Evolutionary conservation across 1,284 basidiomycete species (phyloP), one percentile per base, ranked within the genome.

Genomic region (Violaceomyces palustris): DNA sequence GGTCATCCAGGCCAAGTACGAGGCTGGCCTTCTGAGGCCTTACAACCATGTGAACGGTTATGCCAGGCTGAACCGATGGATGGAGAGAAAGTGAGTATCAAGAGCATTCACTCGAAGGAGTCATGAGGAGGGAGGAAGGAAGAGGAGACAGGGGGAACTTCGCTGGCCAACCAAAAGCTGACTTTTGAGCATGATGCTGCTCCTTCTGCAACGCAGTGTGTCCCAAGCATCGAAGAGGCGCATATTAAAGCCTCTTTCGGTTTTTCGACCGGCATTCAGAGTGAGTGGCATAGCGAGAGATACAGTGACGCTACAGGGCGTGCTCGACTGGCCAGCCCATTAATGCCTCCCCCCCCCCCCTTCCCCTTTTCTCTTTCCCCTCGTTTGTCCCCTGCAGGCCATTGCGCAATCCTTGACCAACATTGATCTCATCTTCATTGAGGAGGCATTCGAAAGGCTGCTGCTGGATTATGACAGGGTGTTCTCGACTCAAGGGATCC

Each of bases 1-100:
- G 50, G 93, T 98, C 55, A 97, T 97, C 64, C 83, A 87, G 58
- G 91, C 88, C 66, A 97, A 97, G 75, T 96, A 94, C 75, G 92
- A 97, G 71, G 93, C 92, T 1, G 93, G 92, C 0, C 74, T 98
- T 31, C 76, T 97, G 50, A 89, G 89, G 67, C 93, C 93, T 0
- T 96, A 94, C 70, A 93, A 97, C 75, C 94, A 96, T 72, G 89
- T 93, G 35, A 68, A 72, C 29, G 69, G 68, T 17, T 72, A 72
- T 39, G 64, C 67, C 8, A 54, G 69, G 3, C 43, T 72, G 23
- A 69, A 69, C 39, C 42, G 60, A 38, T 96, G 92, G 91, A 94
- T 96, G 89, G 91, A 93, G 69, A 79, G 82, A 65, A 89, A 91
- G 86, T 88, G 69, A 34, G 80, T 68, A 9, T 25, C 35, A 32